Evolutionary conservation across 139 green algal genomes (phyloP).

Genomic region (Medakamo hakoo): DNA sequence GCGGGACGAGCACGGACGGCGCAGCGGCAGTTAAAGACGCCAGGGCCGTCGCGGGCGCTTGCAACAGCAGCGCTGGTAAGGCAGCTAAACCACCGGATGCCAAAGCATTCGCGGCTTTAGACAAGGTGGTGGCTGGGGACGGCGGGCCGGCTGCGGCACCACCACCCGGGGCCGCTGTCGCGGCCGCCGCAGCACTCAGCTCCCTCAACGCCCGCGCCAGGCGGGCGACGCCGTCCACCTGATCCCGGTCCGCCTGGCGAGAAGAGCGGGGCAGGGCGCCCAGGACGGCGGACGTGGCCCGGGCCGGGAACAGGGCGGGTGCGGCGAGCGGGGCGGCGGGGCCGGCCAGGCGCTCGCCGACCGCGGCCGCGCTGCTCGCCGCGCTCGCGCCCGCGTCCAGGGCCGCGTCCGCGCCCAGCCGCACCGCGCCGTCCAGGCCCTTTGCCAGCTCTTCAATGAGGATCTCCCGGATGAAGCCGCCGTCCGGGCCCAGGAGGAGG

Average conservation of each 20-base stretch:
- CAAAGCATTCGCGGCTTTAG: too few relatives aligned
- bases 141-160: too few relatives aligned
- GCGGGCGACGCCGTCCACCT: conserved; percentile 24
- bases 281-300: conserved; percentile 16
- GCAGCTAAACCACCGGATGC: too few relatives aligned
- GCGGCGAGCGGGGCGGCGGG: neutral
- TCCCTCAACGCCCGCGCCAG: conserved; percentile 11
- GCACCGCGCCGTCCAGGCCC: conserved; percentile 50
- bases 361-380: conserved; percentile 1
- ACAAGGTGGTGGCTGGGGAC: too few relatives aligned
- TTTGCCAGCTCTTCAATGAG: conserved; percentile 73
- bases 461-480: conserved; percentile 55
- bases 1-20: too few relatives aligned
- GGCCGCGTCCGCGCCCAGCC: conserved; percentile 32
- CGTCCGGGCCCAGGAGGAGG: conserved; percentile 56
- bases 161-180: too few relatives aligned
- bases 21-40: too few relatives aligned
- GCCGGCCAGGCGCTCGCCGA: neutral
- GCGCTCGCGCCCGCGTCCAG: conserved; percentile 8
- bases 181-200: too few relatives aligned
- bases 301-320: neutral
- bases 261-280: conserved; percentile 17
- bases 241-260: conserved; percentile 13
- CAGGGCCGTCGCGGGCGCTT: too few relatives aligned
- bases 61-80: too few relatives aligned